Evolutionary conservation across 345 rosid genomes (phyloP).

Genomic region (Brassica incana): DNA sequence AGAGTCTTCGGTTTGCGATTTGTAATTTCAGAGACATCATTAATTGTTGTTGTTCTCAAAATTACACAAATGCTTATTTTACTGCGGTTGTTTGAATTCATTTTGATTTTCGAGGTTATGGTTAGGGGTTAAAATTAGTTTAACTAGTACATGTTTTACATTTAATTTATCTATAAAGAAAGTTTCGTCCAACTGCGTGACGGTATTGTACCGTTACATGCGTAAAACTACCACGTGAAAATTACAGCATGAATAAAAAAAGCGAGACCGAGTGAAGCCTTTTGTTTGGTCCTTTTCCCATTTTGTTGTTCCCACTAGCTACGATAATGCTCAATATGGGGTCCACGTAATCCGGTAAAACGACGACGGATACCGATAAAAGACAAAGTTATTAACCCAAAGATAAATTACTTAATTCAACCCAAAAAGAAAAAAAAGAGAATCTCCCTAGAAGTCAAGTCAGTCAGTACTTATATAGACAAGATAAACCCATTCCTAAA

Average conservation of each 20-base stretch:
- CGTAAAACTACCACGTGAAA: conserved; percentile 18
- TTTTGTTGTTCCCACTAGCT: conserved; percentile 24
- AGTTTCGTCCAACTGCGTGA: background rate
- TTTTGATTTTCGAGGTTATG: background rate
- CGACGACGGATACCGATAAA: background rate
- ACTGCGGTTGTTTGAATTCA: background rate
- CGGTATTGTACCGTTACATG: background rate
- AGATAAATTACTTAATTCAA: conserved; percentile 13
- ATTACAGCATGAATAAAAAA: background rate
- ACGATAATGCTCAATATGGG: conserved; percentile 9
- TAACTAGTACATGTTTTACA: background rate
- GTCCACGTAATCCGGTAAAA: conserved; percentile 23
- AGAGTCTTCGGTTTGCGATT: background rate
- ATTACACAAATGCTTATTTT: background rate
- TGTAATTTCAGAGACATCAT: conserved; percentile 10
- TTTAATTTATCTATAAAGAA: background rate
- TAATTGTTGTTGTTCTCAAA: conserved; percentile 10
- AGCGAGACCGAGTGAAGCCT: conserved; percentile 1
- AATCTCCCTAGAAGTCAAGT: conserved; percentile 14
- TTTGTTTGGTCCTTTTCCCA: conserved; percentile 15
- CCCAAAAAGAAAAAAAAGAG: background rate
- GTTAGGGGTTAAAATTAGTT: background rate
- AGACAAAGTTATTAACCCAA: background rate
- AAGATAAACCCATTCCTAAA: background rate
- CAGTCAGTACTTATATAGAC: conserved; percentile 1